Base-by-base conservation (phyloP, 2,329 filamentous ascomycete genomes). In the Penicillium griseofulvum region DNA sequence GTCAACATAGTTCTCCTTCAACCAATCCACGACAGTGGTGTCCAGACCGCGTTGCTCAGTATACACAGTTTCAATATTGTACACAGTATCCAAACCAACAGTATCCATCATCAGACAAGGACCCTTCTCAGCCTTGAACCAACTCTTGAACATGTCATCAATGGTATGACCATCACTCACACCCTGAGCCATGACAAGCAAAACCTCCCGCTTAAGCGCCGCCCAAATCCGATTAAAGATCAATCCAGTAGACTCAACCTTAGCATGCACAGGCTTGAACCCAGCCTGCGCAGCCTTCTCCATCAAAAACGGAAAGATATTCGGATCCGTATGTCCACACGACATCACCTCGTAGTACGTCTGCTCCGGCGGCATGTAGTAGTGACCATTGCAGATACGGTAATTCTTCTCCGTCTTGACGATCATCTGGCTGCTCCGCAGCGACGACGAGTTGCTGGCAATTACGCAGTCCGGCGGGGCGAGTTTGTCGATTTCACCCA, bases 61-160 rank as follows among this genome's bases (percentile, higher is more conserved):
- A 51, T 62, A 63, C 2, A 65, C 46, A 47, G 44, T 47, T 38
- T 65, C 61, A 36, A 65, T 59, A 55, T 59, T 59, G 57, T 59
- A 62, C 46, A 65, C 61, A 16, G 59, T 65, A 49, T 64, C 62
- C 54, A 63, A 52, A 1, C 61, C 61, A n/a, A 64, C 62, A 11
- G 56, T 57, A 54, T 65, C 61, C 62, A 63, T 63, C 59, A 62
- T 65, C 52, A 49, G 29, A 39, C 61, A 65, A 28, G 61, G 61
- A 8, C 62, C 61, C 37, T 63, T 65, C 8, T 29, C 28, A 11
- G 59, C 61, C 22, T 57, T 38, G 43, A 65, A 63, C 59, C 61
- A 65, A 11, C 57, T 54, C 49, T 50, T 60, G 29, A 63, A 63
- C 57, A 65, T 65, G 2, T 56, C 56, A 55, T 65, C 61, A 52